Conservation (phyloP, 2,329 filamentous ascomycete species). For the Alternaria gansuensis region DNA sequence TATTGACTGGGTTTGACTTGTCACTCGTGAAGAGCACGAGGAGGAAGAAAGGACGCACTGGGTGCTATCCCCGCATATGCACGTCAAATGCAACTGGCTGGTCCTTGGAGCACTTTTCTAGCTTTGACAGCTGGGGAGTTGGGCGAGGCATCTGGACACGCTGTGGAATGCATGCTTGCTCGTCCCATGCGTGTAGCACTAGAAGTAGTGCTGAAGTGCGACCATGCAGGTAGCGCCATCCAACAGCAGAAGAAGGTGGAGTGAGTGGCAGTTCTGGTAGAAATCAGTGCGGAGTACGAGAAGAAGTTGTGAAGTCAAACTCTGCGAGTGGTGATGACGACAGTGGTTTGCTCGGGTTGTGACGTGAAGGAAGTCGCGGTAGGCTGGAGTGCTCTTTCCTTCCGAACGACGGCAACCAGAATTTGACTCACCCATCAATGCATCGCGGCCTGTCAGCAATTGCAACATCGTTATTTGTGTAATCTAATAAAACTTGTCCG, state of each 20-base stretch:
- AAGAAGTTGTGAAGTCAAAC: not conserved
- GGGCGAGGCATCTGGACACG: constrained; percentile 4
- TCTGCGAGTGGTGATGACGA: not conserved
- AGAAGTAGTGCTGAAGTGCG: not conserved
- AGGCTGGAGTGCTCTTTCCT: constrained; percentile 3
- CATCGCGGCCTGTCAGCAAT: constrained; percentile 2
- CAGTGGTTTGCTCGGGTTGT: not conserved
- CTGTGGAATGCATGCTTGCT: constrained; percentile 7
- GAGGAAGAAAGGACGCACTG: constrained; percentile 1
- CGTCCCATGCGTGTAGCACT: not conserved
- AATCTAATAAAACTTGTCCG: not conserved
- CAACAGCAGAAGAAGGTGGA: not conserved
- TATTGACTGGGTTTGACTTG: constrained; percentile 9
- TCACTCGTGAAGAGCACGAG: not conserved
- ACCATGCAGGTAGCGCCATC: constrained; percentile 7
- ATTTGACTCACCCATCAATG: constrained; percentile 50
- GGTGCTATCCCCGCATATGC: constrained; percentile 1
- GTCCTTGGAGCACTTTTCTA: not conserved
- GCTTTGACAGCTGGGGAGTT: constrained; percentile 5
- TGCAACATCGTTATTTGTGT: not conserved
- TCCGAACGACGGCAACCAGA: constrained; percentile 6
- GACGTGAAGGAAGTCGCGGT: constrained; percentile 12
- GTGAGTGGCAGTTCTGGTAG: not conserved
- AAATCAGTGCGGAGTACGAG: not conserved
- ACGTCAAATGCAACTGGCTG: constrained; percentile 9